A percentile compares a stretch with the other conserved stretches of the same genome.
These are phyloP conservation scores for Retiboletus flavoniger DNA, from an alignment of 1,284 basidiomycete genomes.

Conservation along the genomic window DNA sequence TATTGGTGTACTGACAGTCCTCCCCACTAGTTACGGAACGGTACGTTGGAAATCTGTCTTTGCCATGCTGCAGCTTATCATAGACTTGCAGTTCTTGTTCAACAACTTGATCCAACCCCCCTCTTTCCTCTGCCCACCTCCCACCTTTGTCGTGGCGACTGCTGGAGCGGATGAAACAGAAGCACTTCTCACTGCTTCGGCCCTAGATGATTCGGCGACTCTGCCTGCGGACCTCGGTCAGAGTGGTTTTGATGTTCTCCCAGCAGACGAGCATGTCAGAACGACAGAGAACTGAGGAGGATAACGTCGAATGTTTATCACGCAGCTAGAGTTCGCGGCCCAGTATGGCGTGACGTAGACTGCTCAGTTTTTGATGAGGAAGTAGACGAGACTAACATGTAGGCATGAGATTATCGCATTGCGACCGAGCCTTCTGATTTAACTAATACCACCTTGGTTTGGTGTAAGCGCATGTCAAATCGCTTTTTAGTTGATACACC, in stretches of 20 bases:
- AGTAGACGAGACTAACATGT: not conserved
- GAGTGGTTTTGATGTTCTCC: slow-evolving; percentile 70
- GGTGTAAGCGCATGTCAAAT: not conserved
- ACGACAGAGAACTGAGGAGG: slow-evolving; percentile 12
- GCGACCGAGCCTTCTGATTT: slow-evolving; percentile 1
- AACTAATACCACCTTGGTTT: not conserved
- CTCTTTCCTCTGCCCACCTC: slow-evolving; percentile 48
- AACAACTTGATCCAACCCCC: slow-evolving; percentile 71
- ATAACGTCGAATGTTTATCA: not conserved
- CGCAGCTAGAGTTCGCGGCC: not conserved
- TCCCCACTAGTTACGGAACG: slow-evolving; percentile 52
- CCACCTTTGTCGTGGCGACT: slow-evolving; percentile 33
- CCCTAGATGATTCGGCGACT: slow-evolving; percentile 69
- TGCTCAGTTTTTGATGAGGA: not conserved
- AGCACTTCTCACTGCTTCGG: slow-evolving; percentile 43
- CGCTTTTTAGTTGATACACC: slow-evolving; percentile 10
- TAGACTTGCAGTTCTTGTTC: slow-evolving; percentile 63
- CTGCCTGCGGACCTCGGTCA: slow-evolving; percentile 72
- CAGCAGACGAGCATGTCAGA: slow-evolving; percentile 47
- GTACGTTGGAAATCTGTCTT: slow-evolving; percentile 36
- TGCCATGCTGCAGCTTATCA: slow-evolving; percentile 10
- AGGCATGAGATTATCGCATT: not conserved
- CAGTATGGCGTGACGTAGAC: not conserved
- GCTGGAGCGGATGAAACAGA: slow-evolving; percentile 51
- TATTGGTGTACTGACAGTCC: slow-evolving; percentile 9